These are phyloP conservation scores for Taxawa tesnikishii DNA, from an alignment of 2,329 filamentous ascomycete genomes.

Conservation along the genomic window DNA sequence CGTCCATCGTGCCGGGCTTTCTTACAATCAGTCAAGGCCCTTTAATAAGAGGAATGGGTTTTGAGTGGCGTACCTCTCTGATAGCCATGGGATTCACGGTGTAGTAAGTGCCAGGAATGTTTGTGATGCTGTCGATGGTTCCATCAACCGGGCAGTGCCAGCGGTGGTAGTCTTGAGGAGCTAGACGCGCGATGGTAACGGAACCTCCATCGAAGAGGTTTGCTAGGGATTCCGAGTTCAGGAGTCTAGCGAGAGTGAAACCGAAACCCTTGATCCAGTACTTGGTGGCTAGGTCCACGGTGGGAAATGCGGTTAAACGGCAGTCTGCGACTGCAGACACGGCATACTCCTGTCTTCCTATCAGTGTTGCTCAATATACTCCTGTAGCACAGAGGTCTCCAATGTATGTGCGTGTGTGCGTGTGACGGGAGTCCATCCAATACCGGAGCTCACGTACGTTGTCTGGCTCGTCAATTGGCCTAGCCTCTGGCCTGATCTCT, in stretches of 20 bases:
- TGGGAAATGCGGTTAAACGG: slow-evolving; percentile 24
- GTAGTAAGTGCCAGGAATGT: slow-evolving; percentile 28
- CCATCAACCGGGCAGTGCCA: slow-evolving; percentile 26
- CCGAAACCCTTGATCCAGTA: slow-evolving; percentile 31
- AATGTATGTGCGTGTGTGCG: no score
- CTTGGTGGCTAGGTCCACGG: slow-evolving; percentile 24
- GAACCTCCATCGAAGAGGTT: slow-evolving; percentile 21
- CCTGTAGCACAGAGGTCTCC: neutral
- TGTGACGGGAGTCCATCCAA: no score
- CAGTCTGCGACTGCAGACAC: slow-evolving; percentile 26
- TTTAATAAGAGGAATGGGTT: neutral
- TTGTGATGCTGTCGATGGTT: slow-evolving; percentile 19
- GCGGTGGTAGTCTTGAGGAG: slow-evolving; percentile 30
- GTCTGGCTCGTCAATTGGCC: slow-evolving; percentile 24
- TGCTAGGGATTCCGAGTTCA: slow-evolving; percentile 17
- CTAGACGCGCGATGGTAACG: slow-evolving; percentile 27
- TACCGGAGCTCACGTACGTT: slow-evolving; percentile 10
- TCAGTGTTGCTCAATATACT: neutral
- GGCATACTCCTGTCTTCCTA: slow-evolving; percentile 10
- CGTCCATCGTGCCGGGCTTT: slow-evolving; percentile 24
- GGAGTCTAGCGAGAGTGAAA: slow-evolving; percentile 22
- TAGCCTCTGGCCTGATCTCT: slow-evolving; percentile 21
- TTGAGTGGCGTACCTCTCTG: slow-evolving; percentile 18
- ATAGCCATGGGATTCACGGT: slow-evolving; percentile 32
- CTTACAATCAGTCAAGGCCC: neutral